These are phyloP conservation scores for Marchantia paleacea DNA, from an alignment of 225 moss, liverwort and hornwort species.

Conservation along the genomic window DNA sequence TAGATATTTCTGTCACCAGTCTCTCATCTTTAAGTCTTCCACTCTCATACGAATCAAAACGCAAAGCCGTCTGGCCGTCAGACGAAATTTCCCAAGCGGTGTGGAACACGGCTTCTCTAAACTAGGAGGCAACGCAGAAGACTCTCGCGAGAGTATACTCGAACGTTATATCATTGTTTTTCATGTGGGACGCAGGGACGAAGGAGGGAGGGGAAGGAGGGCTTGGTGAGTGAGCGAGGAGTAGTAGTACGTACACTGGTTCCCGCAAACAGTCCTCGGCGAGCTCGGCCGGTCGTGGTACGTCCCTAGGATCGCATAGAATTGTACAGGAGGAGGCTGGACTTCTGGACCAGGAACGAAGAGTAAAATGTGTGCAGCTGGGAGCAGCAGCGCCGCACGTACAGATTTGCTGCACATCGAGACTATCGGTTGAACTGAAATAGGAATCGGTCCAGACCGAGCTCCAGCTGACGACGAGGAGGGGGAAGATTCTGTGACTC, in stretches of 20 bases:
- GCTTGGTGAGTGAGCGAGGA: too few species aligned
- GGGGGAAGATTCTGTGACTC: too few species aligned
- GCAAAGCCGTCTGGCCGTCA: background rate
- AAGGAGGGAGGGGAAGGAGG: background rate
- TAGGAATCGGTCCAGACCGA: background rate
- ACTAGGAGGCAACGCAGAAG: background rate
- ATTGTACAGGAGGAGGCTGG: background rate
- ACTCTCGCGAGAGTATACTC: background rate
- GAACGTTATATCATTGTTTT: background rate
- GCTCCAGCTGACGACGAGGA: background rate
- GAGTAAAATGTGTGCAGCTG: background rate
- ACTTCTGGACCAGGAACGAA: background rate
- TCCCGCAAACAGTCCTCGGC: background rate
- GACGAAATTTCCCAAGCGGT: background rate
- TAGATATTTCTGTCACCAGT: background rate
- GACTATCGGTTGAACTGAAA: background rate
- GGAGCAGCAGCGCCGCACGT: background rate
- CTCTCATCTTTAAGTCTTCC: background rate
- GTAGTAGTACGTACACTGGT: background rate
- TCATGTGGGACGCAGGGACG: background rate
- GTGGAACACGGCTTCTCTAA: background rate
- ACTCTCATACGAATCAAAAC: background rate
- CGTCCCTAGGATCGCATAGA: background rate
- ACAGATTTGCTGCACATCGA: background rate
- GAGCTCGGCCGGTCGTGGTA: background rate